These are phyloP conservation scores for Mycena venus DNA, from an alignment of 768 basidiomycete species.

Conservation along the genomic window DNA sequence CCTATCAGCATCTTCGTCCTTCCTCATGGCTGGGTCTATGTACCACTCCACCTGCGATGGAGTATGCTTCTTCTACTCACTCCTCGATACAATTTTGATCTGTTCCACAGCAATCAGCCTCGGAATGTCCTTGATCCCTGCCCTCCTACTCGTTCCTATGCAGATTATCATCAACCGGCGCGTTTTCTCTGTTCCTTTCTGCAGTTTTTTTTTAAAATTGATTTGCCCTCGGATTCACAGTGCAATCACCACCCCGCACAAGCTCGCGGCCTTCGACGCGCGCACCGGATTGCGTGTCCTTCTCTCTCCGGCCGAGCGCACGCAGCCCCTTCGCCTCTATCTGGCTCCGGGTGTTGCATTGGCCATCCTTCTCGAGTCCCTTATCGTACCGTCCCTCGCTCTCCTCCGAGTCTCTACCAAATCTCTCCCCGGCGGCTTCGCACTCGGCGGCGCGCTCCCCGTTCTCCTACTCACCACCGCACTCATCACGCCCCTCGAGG, in stretches of 20 bases:
- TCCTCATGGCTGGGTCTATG: too few relatives aligned
- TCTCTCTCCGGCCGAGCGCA: constrained; percentile 26
- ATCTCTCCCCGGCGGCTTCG: background rate
- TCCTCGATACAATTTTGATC: background rate
- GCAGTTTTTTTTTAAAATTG: background rate
- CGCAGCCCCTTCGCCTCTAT: constrained; percentile 26
- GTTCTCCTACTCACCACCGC: background rate
- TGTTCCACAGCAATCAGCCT: background rate
- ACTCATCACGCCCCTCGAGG: constrained; percentile 6
- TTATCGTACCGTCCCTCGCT: background rate
- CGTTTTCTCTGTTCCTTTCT: background rate
- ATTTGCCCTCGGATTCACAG: background rate
- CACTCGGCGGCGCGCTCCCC: background rate
- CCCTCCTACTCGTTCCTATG: constrained; percentile 28
- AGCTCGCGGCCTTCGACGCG: constrained; percentile 18
- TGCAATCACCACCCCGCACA: constrained; percentile 25
- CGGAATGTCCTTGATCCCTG: background rate
- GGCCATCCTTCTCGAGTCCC: background rate
- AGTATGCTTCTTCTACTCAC: background rate
- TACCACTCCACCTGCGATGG: too few relatives aligned
- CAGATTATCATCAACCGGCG: constrained; percentile 23
- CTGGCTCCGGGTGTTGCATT: constrained; percentile 24
- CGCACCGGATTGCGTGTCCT: constrained; percentile 10
- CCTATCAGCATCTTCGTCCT: background rate
- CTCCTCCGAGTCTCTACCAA: background rate